Evolutionary conservation across 2,329 filamentous ascomycete genomes (phyloP), one percentile per base, ranked within the genome.

Genomic region (Monilinia polystroma): DNA sequence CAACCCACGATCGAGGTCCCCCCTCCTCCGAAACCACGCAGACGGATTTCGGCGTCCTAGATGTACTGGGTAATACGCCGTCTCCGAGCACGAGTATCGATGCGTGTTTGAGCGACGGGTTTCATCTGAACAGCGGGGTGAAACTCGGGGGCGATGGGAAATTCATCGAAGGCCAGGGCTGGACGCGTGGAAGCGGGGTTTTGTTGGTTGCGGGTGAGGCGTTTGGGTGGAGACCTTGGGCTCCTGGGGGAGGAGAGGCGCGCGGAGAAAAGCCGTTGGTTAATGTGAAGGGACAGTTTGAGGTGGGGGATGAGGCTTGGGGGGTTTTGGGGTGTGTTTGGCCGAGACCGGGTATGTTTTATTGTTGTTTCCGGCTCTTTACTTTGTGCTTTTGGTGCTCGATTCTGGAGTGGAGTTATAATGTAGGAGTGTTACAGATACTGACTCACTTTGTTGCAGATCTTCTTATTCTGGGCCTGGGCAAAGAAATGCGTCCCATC

Each of bases 151-250:
- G 58, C 2, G 58, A 60, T 51, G 58, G 58, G 47, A 87, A 85
- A 64, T 86, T 96, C 16, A 26, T 41, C 1, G 29, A 23, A 4
- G 58, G 58, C 12, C 51, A 11, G 12, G 47, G 47, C 8, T 60
- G 45, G 58, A 80, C 81, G 1, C 86, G 86, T 56, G 89, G 89
- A 0, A 83, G 86, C 63, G 94, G 92, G 0, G 85, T 93, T 35
- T 76, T 99, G 69, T 83, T 99, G 6, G 84, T 97, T 1, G 89
- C 87, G 52, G 94, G 94, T 7, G 93, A 98, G 78, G 93, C 90
- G 0, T 98, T 97, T 77, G 80, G 83, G 62, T 99, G 95, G 95
- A 82, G 85, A 75, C 95, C 95, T 5, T 97, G 94, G 92, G 79
- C 85, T 4, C 80, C 6, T 16, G 65, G 11, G 12, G 52, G 18